Evolutionary conservation across 2,329 filamentous ascomycete species (phyloP).

Genomic region (Scedosporium aurantiacum): DNA sequence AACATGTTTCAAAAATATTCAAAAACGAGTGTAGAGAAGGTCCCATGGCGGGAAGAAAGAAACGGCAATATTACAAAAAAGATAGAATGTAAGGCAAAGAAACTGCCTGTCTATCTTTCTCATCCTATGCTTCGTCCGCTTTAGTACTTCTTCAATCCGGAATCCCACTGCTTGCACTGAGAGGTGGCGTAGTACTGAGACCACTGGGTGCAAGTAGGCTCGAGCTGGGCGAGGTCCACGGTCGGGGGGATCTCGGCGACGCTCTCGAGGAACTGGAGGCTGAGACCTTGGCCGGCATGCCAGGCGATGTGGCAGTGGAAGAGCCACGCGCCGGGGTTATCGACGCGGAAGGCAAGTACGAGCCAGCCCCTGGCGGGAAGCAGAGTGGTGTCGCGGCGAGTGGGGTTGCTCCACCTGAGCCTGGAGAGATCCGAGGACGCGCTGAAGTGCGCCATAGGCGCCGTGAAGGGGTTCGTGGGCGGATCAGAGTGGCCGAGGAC

Average conservation of each 20-base stretch:
- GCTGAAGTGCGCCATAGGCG: slow-evolving; percentile 14
- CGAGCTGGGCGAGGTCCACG: slow-evolving; percentile 9
- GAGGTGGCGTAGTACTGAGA: slow-evolving; percentile 9
- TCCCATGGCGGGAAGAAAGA: neutral
- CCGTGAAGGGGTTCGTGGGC: slow-evolving; percentile 6
- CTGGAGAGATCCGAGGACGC: slow-evolving; percentile 19
- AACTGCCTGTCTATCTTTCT: neutral
- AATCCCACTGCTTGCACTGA: slow-evolving; percentile 11
- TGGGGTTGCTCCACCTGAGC: slow-evolving; percentile 35
- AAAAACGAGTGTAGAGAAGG: neutral
- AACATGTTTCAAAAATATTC: neutral
- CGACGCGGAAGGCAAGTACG: slow-evolving; percentile 36
- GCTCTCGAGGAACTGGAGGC: slow-evolving; percentile 34
- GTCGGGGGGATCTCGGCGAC: slow-evolving; percentile 8
- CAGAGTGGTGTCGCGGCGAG: slow-evolving; percentile 40
- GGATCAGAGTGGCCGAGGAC: slow-evolving; percentile 22
- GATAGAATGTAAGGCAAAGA: slow-evolving; percentile 7
- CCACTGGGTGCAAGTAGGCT: slow-evolving; percentile 10
- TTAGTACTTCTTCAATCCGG: slow-evolving; percentile 9
- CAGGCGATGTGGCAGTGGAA: slow-evolving; percentile 47
- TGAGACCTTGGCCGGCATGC: slow-evolving; percentile 43
- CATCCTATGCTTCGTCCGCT: neutral
- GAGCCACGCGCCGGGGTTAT: slow-evolving; percentile 41
- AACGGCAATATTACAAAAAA: slow-evolving; percentile 1
- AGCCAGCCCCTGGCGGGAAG: slow-evolving; percentile 32